Evolutionary conservation across 2,329 filamentous ascomycete species (phyloP).

Genomic region (Colletotrichum zoysiae): DNA sequence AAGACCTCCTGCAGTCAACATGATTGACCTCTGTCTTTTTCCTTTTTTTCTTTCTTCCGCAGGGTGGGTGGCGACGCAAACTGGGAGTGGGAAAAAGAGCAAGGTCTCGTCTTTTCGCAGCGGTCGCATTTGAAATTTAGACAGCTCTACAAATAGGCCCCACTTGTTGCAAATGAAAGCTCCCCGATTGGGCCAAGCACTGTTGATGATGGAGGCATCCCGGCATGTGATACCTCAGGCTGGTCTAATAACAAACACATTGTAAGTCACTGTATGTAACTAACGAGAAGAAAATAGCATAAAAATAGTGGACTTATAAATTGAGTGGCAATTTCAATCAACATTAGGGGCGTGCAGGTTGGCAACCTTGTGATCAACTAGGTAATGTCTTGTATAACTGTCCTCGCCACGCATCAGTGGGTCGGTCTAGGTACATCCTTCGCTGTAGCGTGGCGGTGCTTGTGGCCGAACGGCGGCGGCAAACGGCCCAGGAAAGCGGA

Average conservation of each 20-base stretch:
- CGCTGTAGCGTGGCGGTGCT: background rate
- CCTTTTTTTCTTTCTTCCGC: background rate
- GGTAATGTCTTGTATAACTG: background rate
- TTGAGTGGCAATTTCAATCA: background rate
- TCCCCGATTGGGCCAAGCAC: slow-evolving; percentile 8
- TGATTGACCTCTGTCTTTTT: slow-evolving; percentile 16
- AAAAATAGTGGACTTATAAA: background rate
- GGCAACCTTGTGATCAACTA: background rate
- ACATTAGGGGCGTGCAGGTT: no score
- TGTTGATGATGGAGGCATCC: background rate
- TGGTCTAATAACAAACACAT: background rate
- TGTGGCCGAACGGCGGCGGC: background rate
- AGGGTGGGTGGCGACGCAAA: slow-evolving; percentile 4
- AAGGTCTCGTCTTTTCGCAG: slow-evolving; percentile 1
- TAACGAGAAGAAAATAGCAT: background rate
- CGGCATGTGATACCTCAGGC: background rate
- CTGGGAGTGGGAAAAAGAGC: background rate
- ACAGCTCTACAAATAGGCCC: background rate
- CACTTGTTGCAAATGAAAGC: slow-evolving; percentile 32
- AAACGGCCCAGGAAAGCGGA: background rate
- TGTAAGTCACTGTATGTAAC: background rate
- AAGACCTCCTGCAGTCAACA: slow-evolving; percentile 39
- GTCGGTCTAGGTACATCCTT: no score
- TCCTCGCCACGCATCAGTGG: no score
- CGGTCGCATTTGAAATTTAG: slow-evolving; percentile 37